Percentiles rank a stretch among this genome's conserved stretches.
Conservation (phyloP, 495 filamentous ascomycete species). For the Podospora bellae-mahoneyi region DNA sequence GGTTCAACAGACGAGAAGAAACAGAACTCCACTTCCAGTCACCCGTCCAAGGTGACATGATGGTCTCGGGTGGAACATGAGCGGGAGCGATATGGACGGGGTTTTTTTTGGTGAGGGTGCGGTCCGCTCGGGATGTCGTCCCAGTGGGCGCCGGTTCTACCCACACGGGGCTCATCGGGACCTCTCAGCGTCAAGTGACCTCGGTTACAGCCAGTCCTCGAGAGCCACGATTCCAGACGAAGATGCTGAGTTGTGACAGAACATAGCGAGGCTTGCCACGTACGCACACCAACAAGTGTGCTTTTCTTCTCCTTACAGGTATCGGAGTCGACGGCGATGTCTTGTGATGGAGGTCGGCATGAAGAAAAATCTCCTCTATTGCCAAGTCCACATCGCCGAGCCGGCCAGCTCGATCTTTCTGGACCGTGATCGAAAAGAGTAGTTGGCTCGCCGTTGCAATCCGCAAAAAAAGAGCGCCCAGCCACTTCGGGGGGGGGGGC, state of each 20-base stretch:
- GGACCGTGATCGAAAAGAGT: conserved; percentile 2
- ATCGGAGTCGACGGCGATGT: background rate
- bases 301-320: background rate
- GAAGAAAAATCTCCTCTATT: conserved; percentile 2
- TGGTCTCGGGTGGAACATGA: background rate
- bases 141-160: background rate
- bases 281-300: background rate
- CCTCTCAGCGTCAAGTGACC: conserved; percentile 5
- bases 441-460: conserved; percentile 2
- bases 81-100: conserved; percentile 2
- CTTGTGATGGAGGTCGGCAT: background rate
- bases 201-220: conserved; percentile 2
- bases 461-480: background rate
- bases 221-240: conserved; percentile 5
- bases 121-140: conserved; percentile 10
- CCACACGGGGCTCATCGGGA: background rate
- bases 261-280: background rate
- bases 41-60: background rate
- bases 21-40: background rate
- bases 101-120: conserved; percentile 9
- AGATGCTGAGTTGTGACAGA: conserved; percentile 1
- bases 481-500: background rate
- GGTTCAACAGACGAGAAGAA: background rate
- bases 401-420: background rate
- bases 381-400: conserved; percentile 10